Conservation (phyloP, 169 alveolate species). For the Plasmodium coatneyi region DNA sequence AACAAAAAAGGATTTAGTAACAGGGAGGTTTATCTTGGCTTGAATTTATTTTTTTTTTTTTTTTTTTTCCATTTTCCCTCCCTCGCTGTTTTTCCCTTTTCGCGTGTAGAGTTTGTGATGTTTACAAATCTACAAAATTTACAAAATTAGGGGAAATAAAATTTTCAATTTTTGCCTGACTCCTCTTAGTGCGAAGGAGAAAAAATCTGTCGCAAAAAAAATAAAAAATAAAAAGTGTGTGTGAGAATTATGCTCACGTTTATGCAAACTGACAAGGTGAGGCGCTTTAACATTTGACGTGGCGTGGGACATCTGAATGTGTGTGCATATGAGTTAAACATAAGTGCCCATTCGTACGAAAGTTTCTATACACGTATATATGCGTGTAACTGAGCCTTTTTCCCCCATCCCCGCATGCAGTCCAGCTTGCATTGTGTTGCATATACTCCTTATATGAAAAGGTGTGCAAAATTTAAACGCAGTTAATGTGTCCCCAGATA, state of each 20-base stretch:
- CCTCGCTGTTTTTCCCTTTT: not conserved
- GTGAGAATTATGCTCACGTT: conserved; percentile 18
- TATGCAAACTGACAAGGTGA: not conserved
- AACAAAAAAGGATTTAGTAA: not conserved
- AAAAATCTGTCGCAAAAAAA: not conserved
- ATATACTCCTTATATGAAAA: not conserved
- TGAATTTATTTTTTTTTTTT: no score
- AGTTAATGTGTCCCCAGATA: not conserved
- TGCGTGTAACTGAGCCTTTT: not conserved
- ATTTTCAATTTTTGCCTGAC: not conserved
- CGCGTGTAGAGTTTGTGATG: not conserved
- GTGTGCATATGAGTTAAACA: not conserved
- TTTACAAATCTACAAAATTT: not conserved
- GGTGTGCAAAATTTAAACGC: not conserved
- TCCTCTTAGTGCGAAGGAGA: not conserved
- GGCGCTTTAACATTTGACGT: not conserved
- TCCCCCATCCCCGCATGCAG: not conserved
- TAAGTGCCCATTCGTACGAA: not conserved
- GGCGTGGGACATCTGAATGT: not conserved
- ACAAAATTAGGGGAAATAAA: not conserved
- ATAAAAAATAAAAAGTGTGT: not conserved
- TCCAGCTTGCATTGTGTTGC: not conserved
- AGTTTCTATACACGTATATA: not conserved
- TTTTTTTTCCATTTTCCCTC: not conserved
- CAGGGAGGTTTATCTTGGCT: not conserved